A percentile compares a stretch with the other conserved stretches of the same genome.
Evolutionary conservation across 2,329 filamentous ascomycete genomes (phyloP).

Genomic region (Verticillium albo-atrum): DNA sequence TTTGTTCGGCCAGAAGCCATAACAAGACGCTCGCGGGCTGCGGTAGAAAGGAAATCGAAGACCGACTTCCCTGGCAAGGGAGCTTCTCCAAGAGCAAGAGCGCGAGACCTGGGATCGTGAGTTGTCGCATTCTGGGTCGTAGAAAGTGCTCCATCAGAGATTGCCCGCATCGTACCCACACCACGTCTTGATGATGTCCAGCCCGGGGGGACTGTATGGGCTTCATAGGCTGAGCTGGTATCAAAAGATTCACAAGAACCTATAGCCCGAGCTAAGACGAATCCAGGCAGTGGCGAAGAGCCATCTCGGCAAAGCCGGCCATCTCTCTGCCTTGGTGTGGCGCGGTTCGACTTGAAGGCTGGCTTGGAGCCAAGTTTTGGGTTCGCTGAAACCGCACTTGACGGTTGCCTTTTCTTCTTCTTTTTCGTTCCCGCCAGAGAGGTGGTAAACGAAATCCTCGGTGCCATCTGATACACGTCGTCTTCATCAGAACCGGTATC

Average conservation of each 20-base stretch:
- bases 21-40: conserved; percentile 72
- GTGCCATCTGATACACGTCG: conserved; percentile 88
- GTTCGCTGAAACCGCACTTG: conserved; percentile 50
- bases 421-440: conserved; percentile 78
- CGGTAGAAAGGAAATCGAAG: conserved; percentile 83
- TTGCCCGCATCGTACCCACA: neutral
- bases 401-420: conserved; percentile 60
- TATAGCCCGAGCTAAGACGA: conserved; percentile 60
- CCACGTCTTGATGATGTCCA: conserved; percentile 62
- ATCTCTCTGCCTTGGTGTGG: conserved; percentile 19
- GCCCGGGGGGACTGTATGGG: conserved; percentile 63
- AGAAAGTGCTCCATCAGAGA: neutral
- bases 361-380: conserved; percentile 63
- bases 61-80: conserved; percentile 87
- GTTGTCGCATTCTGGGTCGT: conserved; percentile 67
- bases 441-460: conserved; percentile 82
- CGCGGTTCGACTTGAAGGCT: conserved; percentile 65
- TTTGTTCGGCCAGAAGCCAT: conserved; percentile 69
- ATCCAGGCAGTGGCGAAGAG: conserved; percentile 73
- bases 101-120: conserved; percentile 71
- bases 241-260: conserved; percentile 38
- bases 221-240: conserved; percentile 47
- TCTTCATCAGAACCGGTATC: conserved; percentile 94
- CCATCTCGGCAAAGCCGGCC: conserved; percentile 74
- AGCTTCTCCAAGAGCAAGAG: conserved; percentile 66